Conservation (phyloP, 2,329 filamentous ascomycete genomes). For the Aaosphaeria arxii region DNA sequence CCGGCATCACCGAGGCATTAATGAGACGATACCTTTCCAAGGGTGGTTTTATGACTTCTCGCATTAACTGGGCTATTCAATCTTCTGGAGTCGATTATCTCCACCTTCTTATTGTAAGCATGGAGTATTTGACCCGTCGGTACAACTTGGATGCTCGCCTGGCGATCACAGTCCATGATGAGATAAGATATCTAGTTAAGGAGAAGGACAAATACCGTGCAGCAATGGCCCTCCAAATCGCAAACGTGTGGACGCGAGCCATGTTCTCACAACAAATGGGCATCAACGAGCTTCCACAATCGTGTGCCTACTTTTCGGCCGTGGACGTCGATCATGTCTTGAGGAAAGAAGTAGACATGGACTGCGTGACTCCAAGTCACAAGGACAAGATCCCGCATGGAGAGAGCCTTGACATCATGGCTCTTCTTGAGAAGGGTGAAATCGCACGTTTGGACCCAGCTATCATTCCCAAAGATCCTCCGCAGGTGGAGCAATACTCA, state of each 20-base stretch:
- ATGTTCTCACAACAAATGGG: conserved; percentile 98
- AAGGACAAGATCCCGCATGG: conserved; percentile 74
- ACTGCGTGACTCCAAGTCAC: conserved; percentile 90
- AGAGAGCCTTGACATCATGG: conserved; percentile 77
- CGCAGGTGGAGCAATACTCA: conserved; percentile 58
- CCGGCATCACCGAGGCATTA: conserved; percentile 92
- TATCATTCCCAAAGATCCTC: conserved; percentile 57
- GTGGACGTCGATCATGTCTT: conserved; percentile 93
- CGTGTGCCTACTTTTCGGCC: conserved; percentile 92
- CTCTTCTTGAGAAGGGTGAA: conserved; percentile 72
- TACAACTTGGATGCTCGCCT: conserved; percentile 84
- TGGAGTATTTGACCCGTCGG: conserved; percentile 87
- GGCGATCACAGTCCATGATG: conserved; percentile 93
- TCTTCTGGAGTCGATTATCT: conserved; percentile 96
- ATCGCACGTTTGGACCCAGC: conserved; percentile 66
- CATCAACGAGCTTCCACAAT: conserved; percentile 90
- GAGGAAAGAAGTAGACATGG: conserved; percentile 98
- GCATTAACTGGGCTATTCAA: conserved; percentile 99
- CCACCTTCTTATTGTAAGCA: conserved; percentile 85
- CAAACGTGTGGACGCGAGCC: conserved; percentile 93
- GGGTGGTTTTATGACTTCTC: conserved; percentile 88
- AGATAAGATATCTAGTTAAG: conserved; percentile 90
- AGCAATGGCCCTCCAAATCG: conserved; percentile 88
- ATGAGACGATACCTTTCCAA: conserved; percentile 85
- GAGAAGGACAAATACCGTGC: conserved; percentile 82